Conservation (phyloP, 768 basidiomycete species). For the Kwoniella sp. region DNA sequence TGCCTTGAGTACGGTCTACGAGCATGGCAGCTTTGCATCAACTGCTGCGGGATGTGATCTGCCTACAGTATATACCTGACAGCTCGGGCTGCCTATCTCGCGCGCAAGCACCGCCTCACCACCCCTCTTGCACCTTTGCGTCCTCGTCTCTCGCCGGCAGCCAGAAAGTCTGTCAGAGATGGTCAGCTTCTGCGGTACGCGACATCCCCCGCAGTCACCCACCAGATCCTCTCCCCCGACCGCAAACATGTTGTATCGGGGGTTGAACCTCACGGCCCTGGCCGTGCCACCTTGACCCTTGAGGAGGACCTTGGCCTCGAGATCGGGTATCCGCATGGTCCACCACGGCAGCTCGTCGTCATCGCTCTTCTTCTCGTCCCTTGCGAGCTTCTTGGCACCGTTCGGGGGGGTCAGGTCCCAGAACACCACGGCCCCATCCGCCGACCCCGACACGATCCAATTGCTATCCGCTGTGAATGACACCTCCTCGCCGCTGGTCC, state of each 20-base stretch:
- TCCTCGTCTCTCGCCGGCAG: conserved; percentile 56
- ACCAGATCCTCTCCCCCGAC: conserved; percentile 62
- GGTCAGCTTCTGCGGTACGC: not conserved
- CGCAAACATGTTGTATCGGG: conserved; percentile 75
- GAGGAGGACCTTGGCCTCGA: conserved; percentile 55
- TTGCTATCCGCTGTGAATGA: conserved; percentile 92
- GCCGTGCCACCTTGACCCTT: conserved; percentile 66
- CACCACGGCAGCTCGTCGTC: conserved; percentile 32
- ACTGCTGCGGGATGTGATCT: conserved; percentile 2
- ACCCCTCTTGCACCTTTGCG: conserved; percentile 19
- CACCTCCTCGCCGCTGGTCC: conserved; percentile 87
- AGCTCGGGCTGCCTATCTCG: not conserved
- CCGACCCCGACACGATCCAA: conserved; percentile 70
- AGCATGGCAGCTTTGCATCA: not conserved
- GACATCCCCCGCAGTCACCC: conserved; percentile 23
- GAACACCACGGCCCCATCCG: conserved; percentile 71
- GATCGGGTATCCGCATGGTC: conserved; percentile 30
- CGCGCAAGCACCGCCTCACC: not conserved
- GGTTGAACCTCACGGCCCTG: conserved; percentile 85
- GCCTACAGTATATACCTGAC: not conserved
- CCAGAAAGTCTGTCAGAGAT: conserved; percentile 58
- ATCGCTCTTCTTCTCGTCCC: conserved; percentile 5
- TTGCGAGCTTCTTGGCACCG: conserved; percentile 11
- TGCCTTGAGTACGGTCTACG: not conserved
- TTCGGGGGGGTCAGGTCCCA: conserved; percentile 68